phyloP scores from a whole-genome alignment of 805 yeast genomes.

The Lipomyces japonicus region DNA sequence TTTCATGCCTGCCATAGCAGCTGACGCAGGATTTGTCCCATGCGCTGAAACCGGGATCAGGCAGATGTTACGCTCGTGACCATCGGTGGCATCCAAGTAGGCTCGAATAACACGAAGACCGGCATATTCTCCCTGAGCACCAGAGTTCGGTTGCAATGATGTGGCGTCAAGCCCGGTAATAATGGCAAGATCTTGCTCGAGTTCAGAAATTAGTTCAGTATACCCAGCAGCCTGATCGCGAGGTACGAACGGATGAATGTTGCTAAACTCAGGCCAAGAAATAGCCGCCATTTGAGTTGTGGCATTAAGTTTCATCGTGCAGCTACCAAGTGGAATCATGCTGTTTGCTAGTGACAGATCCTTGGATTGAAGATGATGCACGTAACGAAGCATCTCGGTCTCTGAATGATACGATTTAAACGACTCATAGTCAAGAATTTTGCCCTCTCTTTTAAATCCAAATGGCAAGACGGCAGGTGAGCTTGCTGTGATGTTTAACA shows the following conservation, averaged over 20 bases:
- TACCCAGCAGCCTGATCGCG: conserved; percentile 85
- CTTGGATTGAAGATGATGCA: conserved; percentile 77
- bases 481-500: conserved; percentile 37
- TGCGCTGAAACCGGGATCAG: conserved; percentile 96
- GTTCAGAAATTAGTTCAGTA: conserved; percentile 64
- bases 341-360: conserved; percentile 92
- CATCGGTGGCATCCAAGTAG: conserved; percentile 68
- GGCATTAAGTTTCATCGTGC: conserved; percentile 96
- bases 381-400: conserved; percentile 88
- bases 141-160: conserved; percentile 93
- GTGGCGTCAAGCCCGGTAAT: conserved; percentile 92
- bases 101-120: conserved; percentile 83
- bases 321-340: conserved; percentile 96
- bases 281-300: conserved; percentile 93
- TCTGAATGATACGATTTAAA: conserved; percentile 89
- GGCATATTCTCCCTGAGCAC: conserved; percentile 97
- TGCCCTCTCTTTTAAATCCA: conserved; percentile 34
- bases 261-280: conserved; percentile 88
- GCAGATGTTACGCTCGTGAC: conserved; percentile 74
- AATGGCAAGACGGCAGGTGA: conserved; percentile 55
- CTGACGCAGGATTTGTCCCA: conserved; percentile 98
- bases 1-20: conserved; percentile 93
- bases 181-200: conserved; percentile 79
- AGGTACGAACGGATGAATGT: conserved; percentile 92
- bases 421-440: conserved; percentile 60